Base-by-base conservation (phyloP, 2,329 filamentous ascomycete species). In the Westerdykella ornata region DNA sequence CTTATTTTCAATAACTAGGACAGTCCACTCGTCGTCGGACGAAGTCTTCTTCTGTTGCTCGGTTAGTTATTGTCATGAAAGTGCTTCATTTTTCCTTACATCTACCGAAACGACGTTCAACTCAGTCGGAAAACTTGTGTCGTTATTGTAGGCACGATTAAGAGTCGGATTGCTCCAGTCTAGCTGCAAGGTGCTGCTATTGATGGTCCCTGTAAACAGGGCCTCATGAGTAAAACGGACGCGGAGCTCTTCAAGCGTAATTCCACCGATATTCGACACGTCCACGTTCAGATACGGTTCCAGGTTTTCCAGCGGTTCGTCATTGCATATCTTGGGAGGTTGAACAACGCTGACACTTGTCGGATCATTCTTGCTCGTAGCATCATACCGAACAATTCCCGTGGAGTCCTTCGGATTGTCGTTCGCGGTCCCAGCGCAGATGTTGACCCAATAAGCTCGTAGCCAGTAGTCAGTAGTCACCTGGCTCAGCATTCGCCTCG, bases 161-260 rank as follows among this genome's bases (percentile, higher is more conserved):
- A 69, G 53, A 0, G 68, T 69, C 0, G 68, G 68, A 35, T 70
- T 51, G 3, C 41, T 48, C 62, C 65, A 71, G 5, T 68, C 53
- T 5, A 61, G 54, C 1, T 57, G 31, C 56, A 71, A 66, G 13
- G 62, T 64, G 1, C 60, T 67, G 44, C 61, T 65, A 41, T 63
- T 63, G 8, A 71, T 50, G 33, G 56, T 62, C 68, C 68, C 72
- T 11, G 64, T 60, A 59, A 63, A 68, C 8, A 70, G 48, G 15
- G 54, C 61, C 17, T 67, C 63, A 29, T 37, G 42, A 18, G 55
- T 63, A 41, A 57, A 53, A 1, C 44, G 60, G 4, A 68, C 57
- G 3, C 53, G 7, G 56, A 42, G 13, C 46, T 45, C 2, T 52
- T 53, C 5, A 49, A 53, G 9, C 53, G 54, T 2, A 62, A 40